phyloP scores from a whole-genome alignment of 1,139 yeast genomes.

The Lodderomyces beijingensis region DNA sequence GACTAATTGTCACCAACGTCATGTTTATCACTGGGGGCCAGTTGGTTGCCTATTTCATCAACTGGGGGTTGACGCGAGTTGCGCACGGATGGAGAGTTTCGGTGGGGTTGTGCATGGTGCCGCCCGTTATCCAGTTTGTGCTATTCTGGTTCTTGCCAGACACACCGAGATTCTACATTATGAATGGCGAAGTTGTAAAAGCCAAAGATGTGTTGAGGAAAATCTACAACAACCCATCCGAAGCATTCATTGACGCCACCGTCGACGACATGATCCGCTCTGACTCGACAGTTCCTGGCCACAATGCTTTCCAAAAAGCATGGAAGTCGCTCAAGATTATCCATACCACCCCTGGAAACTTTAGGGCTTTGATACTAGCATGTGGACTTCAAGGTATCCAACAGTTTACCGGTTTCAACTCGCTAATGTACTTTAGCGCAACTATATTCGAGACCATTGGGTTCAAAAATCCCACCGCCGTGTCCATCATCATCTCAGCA shows the following conservation, averaged over 20 bases:
- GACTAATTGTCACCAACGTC: conserved; percentile 67
- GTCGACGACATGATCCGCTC: conserved; percentile 54
- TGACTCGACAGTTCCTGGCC: conserved; percentile 63
- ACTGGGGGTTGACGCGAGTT: conserved; percentile 78
- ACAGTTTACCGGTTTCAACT: conserved; percentile 93
- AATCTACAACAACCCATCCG: conserved; percentile 55
- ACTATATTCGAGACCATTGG: conserved; percentile 89
- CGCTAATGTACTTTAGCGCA: conserved; percentile 89
- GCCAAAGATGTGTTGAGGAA: conserved; percentile 64
- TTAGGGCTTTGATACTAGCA: conserved; percentile 81
- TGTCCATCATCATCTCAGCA: conserved; percentile 88
- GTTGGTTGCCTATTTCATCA: conserved; percentile 84
- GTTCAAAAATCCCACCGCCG: conserved; percentile 81
- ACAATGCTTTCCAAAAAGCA: conserved; percentile 47
- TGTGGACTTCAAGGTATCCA: conserved; percentile 94
- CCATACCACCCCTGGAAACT: conserved; percentile 73
- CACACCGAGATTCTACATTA: conserved; percentile 85
- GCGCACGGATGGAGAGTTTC: conserved; percentile 88
- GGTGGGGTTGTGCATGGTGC: conserved; percentile 86
- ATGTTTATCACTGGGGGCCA: conserved; percentile 87
- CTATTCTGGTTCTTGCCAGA: conserved; percentile 87
- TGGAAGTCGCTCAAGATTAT: conserved; percentile 64
- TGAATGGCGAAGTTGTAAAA: conserved; percentile 57
- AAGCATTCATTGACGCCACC: conserved; percentile 52
- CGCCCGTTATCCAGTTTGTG: conserved; percentile 73